Percentiles rank a stretch among this genome's conserved stretches.
These are phyloP conservation scores for Nicotiana benthamiana DNA, from an alignment of 257 asterid species.

Conservation along the genomic window DNA sequence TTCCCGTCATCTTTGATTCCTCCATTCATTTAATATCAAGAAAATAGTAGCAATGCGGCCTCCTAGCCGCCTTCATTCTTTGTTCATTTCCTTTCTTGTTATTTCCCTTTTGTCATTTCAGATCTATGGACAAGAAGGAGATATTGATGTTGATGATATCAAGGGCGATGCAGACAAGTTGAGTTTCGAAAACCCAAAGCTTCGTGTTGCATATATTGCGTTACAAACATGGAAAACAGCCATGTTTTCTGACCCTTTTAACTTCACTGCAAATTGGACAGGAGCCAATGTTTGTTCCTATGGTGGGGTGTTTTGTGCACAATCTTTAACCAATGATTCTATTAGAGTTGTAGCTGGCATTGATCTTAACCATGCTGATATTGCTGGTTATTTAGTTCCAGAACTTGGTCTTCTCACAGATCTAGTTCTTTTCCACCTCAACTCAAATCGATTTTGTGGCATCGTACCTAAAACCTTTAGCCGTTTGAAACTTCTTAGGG, in stretches of 20 bases:
- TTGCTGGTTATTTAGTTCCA: slow-evolving; percentile 59
- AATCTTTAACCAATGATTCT: slow-evolving; percentile 31
- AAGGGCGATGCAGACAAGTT: slow-evolving; percentile 12
- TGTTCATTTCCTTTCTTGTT: neutral
- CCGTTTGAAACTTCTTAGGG: slow-evolving; percentile 35
- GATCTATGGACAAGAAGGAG: slow-evolving; percentile 27
- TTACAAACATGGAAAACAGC: slow-evolving; percentile 62
- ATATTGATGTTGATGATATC: slow-evolving; percentile 10
- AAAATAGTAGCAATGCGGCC: slow-evolving; percentile 2
- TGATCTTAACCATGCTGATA: slow-evolving; percentile 69
- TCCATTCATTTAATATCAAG: neutral
- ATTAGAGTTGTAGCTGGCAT: slow-evolving; percentile 56
- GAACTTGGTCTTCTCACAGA: slow-evolving; percentile 58
- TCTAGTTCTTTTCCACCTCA: slow-evolving; percentile 58
- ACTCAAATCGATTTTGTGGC: slow-evolving; percentile 69
- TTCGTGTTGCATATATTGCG: slow-evolving; percentile 51
- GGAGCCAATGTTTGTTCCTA: slow-evolving; percentile 60
- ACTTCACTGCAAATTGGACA: slow-evolving; percentile 52
- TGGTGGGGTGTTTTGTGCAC: slow-evolving; percentile 47
- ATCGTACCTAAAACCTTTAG: slow-evolving; percentile 36
- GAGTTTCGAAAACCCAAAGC: slow-evolving; percentile 44
- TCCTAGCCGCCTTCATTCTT: neutral
- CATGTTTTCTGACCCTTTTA: slow-evolving; percentile 61
- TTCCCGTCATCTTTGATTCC: neutral
- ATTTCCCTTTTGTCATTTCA: slow-evolving; percentile 11